These are phyloP conservation scores for Adansonia digitata DNA, from an alignment of 345 rosid species.

Conservation along the genomic window DNA sequence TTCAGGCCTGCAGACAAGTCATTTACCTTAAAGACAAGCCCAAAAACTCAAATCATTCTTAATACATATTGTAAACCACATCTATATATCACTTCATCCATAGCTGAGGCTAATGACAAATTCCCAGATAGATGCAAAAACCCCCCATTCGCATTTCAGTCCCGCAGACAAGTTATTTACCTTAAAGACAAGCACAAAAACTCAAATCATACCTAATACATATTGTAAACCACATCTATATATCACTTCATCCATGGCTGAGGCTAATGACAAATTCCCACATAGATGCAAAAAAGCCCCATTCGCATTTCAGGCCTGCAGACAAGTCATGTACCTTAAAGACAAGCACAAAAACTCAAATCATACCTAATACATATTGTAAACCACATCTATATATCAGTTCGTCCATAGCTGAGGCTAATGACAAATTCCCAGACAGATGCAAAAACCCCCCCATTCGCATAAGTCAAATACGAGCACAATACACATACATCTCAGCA, in stretches of 20 bases:
- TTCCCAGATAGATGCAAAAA: constrained; percentile 4
- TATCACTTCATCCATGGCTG: background rate
- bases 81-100: background rate
- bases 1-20: constrained; percentile 63
- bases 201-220: background rate
- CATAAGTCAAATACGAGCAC: background rate
- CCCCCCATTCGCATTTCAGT: constrained; percentile 41
- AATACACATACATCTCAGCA: background rate
- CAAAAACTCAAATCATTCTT: background rate
- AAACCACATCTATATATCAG: background rate
- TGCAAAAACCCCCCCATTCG: background rate
- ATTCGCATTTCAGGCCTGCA: constrained; percentile 67
- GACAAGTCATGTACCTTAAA: background rate
- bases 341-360: background rate
- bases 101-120: background rate
- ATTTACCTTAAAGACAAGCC: background rate
- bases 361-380: background rate
- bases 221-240: background rate
- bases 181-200: background rate
- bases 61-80: background rate
- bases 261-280: background rate
- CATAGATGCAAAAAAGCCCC: background rate
- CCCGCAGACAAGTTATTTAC: constrained; percentile 36
- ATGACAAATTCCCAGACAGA: background rate
- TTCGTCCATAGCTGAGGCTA: background rate